Evolutionary conservation across 164 flowering plant genomes (phyloP), one percentile per base, ranked within the genome.

Genomic region (Nymphaea colorata): DNA sequence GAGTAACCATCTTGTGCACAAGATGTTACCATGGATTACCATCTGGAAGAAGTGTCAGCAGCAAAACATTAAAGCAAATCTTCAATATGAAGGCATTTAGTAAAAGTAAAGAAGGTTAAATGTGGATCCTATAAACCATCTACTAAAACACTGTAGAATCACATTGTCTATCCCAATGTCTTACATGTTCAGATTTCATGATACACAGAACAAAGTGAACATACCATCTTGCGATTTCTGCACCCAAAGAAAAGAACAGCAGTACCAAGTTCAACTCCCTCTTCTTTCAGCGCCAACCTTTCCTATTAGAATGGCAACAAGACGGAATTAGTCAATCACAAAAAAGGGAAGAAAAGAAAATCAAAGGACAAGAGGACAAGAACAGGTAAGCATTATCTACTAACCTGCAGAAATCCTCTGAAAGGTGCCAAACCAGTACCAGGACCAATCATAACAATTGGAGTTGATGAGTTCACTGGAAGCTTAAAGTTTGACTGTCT

Each of bases 391-490:
- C 36, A 25, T 25, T 25, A 25, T 25, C 36, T 87, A 70, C 85
- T 76, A 41, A 89, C 97, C 96, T 91, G 96, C 60, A 89, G 72
- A 75, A 92, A 92, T 41, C 98, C 96, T 74, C 98, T 81, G 74
- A 91, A 89, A 57, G 98, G 98, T 63, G 98, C 96, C 74, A 91
- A 81, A 12, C 98, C 96, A 67, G 96, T 88, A 36, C 96, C 94
- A 76, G 94, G 96, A 17, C 96, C 96, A 61, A 90, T 76, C 96
- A 90, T 90, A 71, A 90, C 70, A 47, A 90, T 76, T 3, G 94
- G 96, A 65, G 77, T 71, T 51, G 79, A 76, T 64, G 88, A 80
- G 74, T 91, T 82, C 43, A 84, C 66, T 44, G 96, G 98, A 43
- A 91, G 72, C 79, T 80, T 91, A 73, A 91, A 89, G 74, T 86